These are phyloP conservation scores for Neofusicoccum cordaticola DNA, from an alignment of 2,329 filamentous ascomycete species.

Conservation along the genomic window DNA sequence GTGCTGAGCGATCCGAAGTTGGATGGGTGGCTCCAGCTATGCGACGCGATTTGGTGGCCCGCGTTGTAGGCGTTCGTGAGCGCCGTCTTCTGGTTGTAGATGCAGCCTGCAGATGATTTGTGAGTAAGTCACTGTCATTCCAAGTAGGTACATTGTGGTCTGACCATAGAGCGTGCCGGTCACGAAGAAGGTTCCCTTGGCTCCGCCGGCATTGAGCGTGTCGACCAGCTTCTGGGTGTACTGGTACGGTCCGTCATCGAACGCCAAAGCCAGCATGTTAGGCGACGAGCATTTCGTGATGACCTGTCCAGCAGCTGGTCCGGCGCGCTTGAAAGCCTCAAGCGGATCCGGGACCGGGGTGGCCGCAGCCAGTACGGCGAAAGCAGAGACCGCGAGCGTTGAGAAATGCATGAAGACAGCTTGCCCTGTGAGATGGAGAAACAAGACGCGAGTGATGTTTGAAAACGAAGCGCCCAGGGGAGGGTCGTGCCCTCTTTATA, in stretches of 20 bases:
- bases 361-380: not conserved
- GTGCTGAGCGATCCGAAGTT: slow-evolving; percentile 33
- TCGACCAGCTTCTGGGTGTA: slow-evolving; percentile 34
- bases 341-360: slow-evolving; percentile 14
- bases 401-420: not conserved
- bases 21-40: slow-evolving; percentile 34
- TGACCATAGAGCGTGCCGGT: slow-evolving; percentile 31
- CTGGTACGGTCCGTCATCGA: slow-evolving; percentile 36
- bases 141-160: not conserved
- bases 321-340: slow-evolving; percentile 28
- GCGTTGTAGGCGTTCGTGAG: slow-evolving; percentile 32
- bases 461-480: not conserved
- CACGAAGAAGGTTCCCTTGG: slow-evolving; percentile 37
- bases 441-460: not conserved
- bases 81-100: slow-evolving; percentile 32
- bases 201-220: slow-evolving; percentile 29
- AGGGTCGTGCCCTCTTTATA: not conserved
- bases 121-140: not conserved
- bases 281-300: slow-evolving; percentile 31
- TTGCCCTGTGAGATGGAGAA: not conserved
- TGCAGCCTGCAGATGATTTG: slow-evolving; percentile 26
- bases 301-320: slow-evolving; percentile 29
- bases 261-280: slow-evolving; percentile 32
- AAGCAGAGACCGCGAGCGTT: not conserved
- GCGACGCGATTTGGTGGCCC: slow-evolving; percentile 37